Base-by-base conservation (phyloP, 2,329 filamentous ascomycete genomes). In the Lachnellula cervina region DNA sequence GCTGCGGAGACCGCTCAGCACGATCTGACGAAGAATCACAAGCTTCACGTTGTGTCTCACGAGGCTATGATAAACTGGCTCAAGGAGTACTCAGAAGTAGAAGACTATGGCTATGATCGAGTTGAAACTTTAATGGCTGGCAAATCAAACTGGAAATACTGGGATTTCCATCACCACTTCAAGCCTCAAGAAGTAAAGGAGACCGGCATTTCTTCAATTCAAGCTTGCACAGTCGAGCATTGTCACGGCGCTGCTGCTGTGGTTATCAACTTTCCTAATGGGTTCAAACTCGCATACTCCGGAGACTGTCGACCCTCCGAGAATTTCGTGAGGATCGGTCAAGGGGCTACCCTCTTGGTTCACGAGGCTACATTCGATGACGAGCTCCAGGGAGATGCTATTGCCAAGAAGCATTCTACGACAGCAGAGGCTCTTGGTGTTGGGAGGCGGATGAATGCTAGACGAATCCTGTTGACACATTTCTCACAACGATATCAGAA, bases 361-460 rank as follows among this genome's bases (percentile, higher is more conserved):
- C 94, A 99, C 75, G 94, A 99, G 78, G 92, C 91, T 59, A 99
- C 94, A 0, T 97, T 99, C 68, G 90, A 94, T 64, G 90, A 96
- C 68, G 89, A 94, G 65, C 81, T 96, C 64, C 66, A 72, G 40
- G 82, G 80, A 16, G 92, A 97, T 66, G 94, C 94, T 4, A 69
- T 80, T 28, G 89, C 87, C 51, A 99, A 99, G 81, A 91, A 88
- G 68, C 94, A 99, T 75, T 89, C 82, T 40, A 99, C 94, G 8
- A 89, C 91, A 59, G 81, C 81, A 14, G 94, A 99, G 74, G 94
- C 94, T 1, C 80, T 99, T 3, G 79, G 77, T 45, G 81, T 97
- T 3, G 93, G 87, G 1, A 78, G 80, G 13, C 74, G 77, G 46
- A 99, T 99, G 94, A 73, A 80, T 28, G 94, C 92, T 0, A 82